Evolutionary conservation across 2,329 filamentous ascomycete genomes (phyloP).

Genomic region (Arthrocladium fulminans): DNA sequence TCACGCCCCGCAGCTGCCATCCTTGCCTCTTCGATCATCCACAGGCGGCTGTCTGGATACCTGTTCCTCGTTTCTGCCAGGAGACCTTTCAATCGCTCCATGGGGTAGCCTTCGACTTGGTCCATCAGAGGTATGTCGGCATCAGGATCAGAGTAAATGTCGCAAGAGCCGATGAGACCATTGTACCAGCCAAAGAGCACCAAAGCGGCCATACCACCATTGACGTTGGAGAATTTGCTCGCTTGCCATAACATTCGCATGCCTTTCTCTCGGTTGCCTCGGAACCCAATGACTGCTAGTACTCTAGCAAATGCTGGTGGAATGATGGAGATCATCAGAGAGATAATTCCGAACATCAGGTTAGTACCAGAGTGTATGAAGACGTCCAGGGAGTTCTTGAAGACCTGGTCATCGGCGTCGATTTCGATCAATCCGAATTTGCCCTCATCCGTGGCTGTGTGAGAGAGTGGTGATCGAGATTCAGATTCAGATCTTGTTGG

Average conservation of each 20-base stretch:
- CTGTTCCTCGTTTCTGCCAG: slow-evolving; percentile 64
- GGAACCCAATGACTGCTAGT: slow-evolving; percentile 81
- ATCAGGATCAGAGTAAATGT: slow-evolving; percentile 61
- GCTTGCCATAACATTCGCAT: slow-evolving; percentile 84
- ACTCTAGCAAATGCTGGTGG: slow-evolving; percentile 84
- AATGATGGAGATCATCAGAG: slow-evolving; percentile 83
- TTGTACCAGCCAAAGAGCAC: slow-evolving; percentile 82
- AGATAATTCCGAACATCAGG: slow-evolving; percentile 79
- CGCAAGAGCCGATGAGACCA: slow-evolving; percentile 72
- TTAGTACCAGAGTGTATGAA: slow-evolving; percentile 86
- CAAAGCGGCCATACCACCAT: slow-evolving; percentile 81
- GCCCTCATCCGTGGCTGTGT: slow-evolving; percentile 13
- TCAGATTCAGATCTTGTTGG: neutral
- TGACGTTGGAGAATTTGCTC: slow-evolving; percentile 75
- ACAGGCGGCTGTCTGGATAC: slow-evolving; percentile 75
- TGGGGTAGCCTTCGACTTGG: slow-evolving; percentile 61
- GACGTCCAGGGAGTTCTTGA: slow-evolving; percentile 67
- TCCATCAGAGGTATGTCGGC: slow-evolving; percentile 43
- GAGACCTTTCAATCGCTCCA: slow-evolving; percentile 55
- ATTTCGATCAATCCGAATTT: slow-evolving; percentile 31
- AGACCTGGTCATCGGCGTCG: slow-evolving; percentile 53
- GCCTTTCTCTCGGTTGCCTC: slow-evolving; percentile 74
- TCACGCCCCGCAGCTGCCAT: slow-evolving; percentile 60
- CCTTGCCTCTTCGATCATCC: slow-evolving; percentile 80
- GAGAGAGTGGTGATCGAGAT: slow-evolving; percentile 6